A percentile compares a stretch with the other conserved stretches of the same genome.
phyloP scores from a whole-genome alignment of 306 rosid genomes.

The Corylus americana region DNA sequence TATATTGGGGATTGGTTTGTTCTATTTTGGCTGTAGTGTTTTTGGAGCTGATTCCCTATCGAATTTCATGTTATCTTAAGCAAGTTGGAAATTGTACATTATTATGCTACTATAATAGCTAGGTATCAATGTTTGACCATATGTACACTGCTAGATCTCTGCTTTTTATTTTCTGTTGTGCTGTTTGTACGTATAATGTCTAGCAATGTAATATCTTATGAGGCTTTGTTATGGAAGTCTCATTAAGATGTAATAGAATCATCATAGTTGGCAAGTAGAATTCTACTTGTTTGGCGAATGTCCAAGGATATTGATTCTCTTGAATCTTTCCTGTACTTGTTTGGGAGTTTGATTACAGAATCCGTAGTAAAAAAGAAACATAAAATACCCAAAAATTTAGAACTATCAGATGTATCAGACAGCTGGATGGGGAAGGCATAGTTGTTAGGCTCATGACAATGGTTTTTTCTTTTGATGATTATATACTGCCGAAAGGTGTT shows the following conservation, averaged over 20 bases:
- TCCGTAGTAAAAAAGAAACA: background rate
- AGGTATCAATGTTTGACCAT: background rate
- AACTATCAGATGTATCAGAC: background rate
- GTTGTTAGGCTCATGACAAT: background rate
- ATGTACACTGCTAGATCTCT: background rate
- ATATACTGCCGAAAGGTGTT: background rate
- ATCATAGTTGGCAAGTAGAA: background rate
- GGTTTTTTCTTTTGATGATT: background rate
- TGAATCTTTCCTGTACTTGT: background rate
- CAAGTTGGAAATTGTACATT: background rate
- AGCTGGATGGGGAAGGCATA: background rate
- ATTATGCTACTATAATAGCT: background rate
- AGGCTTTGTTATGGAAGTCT: background rate
- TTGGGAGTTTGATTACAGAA: background rate
- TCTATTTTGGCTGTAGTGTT: background rate
- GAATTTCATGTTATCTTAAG: conserved; percentile 10
- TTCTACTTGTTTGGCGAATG: background rate
- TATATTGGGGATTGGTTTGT: background rate
- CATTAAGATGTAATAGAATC: background rate
- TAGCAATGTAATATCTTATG: background rate
- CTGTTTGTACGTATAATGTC: background rate
- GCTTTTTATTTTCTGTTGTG: background rate
- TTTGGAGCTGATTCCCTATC: conserved; percentile 10
- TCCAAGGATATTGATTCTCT: background rate
- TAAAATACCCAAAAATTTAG: background rate